These are phyloP conservation scores for Didymella segeticola DNA, from an alignment of 2,329 filamentous ascomycete species.

Conservation along the genomic window DNA sequence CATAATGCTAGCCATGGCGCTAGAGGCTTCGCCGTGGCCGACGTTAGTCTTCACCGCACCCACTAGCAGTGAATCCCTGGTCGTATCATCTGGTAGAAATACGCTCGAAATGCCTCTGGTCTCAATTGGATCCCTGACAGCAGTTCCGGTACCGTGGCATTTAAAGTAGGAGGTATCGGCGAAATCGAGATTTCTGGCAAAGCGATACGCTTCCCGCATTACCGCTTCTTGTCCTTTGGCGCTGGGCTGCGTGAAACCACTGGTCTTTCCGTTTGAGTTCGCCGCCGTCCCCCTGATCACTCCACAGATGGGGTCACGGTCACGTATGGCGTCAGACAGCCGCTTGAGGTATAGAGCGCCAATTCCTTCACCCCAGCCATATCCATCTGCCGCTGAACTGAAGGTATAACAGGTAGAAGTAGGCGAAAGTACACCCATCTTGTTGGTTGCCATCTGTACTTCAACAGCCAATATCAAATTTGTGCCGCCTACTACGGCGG, in stretches of 20 bases:
- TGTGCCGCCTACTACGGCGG: not conserved
- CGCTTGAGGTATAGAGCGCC: not conserved
- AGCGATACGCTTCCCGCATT: not conserved
- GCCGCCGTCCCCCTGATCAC: not conserved
- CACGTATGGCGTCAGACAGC: not conserved
- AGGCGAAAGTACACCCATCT: not conserved
- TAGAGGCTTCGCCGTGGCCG: constrained; percentile 49
- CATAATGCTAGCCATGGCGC: constrained; percentile 43
- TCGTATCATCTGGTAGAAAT: constrained; percentile 1
- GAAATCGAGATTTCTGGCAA: not conserved
- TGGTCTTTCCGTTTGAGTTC: not conserved
- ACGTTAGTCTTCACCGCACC: constrained; percentile 41
- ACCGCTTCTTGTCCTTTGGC: not conserved
- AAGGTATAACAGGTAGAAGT: not conserved
- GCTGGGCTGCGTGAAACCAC: not conserved
- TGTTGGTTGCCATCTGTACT: not conserved
- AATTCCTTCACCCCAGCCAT: not conserved
- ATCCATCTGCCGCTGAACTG: not conserved
- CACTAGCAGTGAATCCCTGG: not conserved
- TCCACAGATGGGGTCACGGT: not conserved
- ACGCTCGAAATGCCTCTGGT: constrained; percentile 17
- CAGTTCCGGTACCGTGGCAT: constrained; percentile 56
- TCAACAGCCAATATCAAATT: not conserved
- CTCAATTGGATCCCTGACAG: constrained; percentile 53
- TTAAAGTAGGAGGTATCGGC: constrained; percentile 34